These are phyloP conservation scores for Gaertneriomyces semiglobifer DNA, from an alignment of 192 early-diverging fungal species.

Conservation along the genomic window DNA sequence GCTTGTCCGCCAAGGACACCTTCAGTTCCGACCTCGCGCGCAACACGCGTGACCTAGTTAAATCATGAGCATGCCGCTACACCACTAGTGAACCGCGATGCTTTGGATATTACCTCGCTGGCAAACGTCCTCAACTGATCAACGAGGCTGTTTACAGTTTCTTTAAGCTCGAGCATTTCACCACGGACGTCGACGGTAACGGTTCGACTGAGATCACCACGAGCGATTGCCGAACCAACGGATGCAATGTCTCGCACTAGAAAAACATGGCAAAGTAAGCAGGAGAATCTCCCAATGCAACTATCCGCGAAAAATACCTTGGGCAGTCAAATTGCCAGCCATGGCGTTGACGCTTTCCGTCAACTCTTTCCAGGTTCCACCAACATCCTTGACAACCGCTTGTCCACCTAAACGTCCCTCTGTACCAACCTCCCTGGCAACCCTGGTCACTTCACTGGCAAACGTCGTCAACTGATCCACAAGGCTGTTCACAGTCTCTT, in stretches of 20 bases:
- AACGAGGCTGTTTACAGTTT: constrained; percentile 72
- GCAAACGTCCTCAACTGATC: constrained; percentile 60
- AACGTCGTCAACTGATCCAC: constrained; percentile 64
- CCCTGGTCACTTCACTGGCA: constrained; percentile 51
- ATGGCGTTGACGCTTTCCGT: constrained; percentile 31
- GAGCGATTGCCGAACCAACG: constrained; percentile 61
- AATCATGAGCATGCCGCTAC: neutral
- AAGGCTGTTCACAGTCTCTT: constrained; percentile 67
- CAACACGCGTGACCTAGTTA: constrained; percentile 59
- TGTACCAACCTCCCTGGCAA: constrained; percentile 30
- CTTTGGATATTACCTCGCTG: constrained; percentile 36
- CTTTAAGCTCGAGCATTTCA: constrained; percentile 66
- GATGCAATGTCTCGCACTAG: constrained; percentile 64
- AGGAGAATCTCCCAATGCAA: neutral
- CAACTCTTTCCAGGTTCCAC: constrained; percentile 34
- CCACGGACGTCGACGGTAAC: constrained; percentile 63
- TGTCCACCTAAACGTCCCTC: constrained; percentile 30
- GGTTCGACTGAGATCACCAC: constrained; percentile 65
- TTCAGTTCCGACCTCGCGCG: constrained; percentile 66
- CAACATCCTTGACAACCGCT: constrained; percentile 32
- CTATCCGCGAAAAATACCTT: constrained; percentile 4
- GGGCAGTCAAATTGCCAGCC: constrained; percentile 30
- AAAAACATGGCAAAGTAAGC: neutral
- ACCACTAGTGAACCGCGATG: neutral
- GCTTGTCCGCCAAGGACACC: constrained; percentile 73